Evolutionary conservation across 805 yeast genomes (phyloP).

Genomic region (Starmerella vitae): DNA sequence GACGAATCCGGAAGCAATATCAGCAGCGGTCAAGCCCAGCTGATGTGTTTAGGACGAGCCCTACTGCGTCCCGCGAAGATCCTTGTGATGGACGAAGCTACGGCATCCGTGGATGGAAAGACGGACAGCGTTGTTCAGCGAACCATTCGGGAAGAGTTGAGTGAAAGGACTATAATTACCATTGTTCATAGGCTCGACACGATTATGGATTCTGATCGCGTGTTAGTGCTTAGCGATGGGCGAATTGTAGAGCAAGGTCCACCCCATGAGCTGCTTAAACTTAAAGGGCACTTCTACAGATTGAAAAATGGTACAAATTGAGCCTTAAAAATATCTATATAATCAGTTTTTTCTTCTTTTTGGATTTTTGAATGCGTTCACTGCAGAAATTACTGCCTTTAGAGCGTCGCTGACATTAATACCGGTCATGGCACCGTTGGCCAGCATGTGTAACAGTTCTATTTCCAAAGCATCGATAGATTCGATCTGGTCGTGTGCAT

Average conservation of each 20-base stretch:
- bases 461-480: constrained; percentile 3
- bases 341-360: background rate
- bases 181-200: constrained; percentile 71
- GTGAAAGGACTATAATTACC: constrained; percentile 57
- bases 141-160: constrained; percentile 50
- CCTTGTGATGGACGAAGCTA: constrained; percentile 63
- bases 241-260: constrained; percentile 50
- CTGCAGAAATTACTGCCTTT: background rate
- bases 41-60: constrained; percentile 67
- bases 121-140: constrained; percentile 61
- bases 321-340: background rate
- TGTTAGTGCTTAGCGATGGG: constrained; percentile 36
- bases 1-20: constrained; percentile 66
- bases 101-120: constrained; percentile 52
- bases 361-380: background rate
- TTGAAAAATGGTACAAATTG: constrained; percentile 3
- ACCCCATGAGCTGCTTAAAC: constrained; percentile 46
- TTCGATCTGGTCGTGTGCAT: background rate
- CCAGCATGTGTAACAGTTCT: constrained; percentile 8
- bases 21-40: constrained; percentile 71
- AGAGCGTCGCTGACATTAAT: background rate
- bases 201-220: constrained; percentile 51
- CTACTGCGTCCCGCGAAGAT: constrained; percentile 52
- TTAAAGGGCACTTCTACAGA: constrained; percentile 28
- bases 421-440: constrained; percentile 9